phyloP scores from a whole-genome alignment of 345 rosid species.

The Draba incana region DNA sequence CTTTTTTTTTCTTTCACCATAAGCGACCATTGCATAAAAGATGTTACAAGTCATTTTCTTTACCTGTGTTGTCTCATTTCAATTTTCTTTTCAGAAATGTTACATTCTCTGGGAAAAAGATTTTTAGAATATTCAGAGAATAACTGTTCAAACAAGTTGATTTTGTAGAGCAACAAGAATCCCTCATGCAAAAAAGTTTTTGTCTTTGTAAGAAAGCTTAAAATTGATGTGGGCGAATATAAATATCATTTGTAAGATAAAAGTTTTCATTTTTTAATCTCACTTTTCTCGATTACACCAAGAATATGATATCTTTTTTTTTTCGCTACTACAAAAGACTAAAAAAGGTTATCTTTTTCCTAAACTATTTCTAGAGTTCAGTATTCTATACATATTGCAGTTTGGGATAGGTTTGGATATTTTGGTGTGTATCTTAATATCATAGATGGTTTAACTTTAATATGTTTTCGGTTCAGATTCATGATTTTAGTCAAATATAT shows the following conservation, averaged over 20 bases:
- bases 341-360: conserved; percentile 19
- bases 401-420: no score
- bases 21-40: conserved; percentile 20
- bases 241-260: conserved; percentile 13
- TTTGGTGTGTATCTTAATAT: no score
- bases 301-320: background rate
- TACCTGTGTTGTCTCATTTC: conserved; percentile 33
- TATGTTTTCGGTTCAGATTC: no score
- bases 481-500: no score
- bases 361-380: conserved; percentile 24
- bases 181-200: conserved; percentile 23
- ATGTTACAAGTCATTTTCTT: conserved; percentile 32
- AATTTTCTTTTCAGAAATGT: conserved; percentile 27
- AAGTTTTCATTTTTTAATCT: conserved; percentile 31
- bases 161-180: conserved; percentile 14
- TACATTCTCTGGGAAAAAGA: conserved; percentile 29
- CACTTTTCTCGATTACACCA: conserved; percentile 41
- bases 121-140: conserved; percentile 34
- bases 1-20: conserved; percentile 24
- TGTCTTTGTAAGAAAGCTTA: conserved; percentile 34
- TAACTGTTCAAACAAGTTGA: conserved; percentile 19
- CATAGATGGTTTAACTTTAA: no score
- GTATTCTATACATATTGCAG: no score
- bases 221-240: conserved; percentile 37
- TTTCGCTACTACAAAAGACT: conserved; percentile 28